phyloP scores from a whole-genome alignment of 768 basidiomycete species.

The Naganishia antarctica region DNA sequence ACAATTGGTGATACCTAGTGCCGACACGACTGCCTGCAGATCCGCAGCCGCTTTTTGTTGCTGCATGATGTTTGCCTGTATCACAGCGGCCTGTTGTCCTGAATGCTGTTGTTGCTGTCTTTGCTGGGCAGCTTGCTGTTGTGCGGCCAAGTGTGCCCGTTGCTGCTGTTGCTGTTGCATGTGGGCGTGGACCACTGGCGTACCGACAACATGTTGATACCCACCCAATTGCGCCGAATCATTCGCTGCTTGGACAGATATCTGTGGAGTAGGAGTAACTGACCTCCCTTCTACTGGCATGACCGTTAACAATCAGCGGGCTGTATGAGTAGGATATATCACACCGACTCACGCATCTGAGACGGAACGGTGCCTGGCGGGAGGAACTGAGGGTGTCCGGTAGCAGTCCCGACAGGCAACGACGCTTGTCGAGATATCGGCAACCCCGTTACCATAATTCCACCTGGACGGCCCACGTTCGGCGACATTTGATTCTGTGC shows the following conservation, averaged over 20 bases:
- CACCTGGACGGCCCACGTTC: not conserved
- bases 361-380: constrained; percentile 1
- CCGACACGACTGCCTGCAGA: not conserved
- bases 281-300: not conserved
- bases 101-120: not conserved
- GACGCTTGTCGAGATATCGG: too few species aligned
- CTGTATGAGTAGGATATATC: too few species aligned
- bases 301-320: too few species aligned
- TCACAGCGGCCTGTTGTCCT: not conserved
- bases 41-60: not conserved
- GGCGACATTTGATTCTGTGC: constrained; percentile 1
- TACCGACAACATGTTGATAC: too few species aligned
- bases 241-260: constrained; percentile 3
- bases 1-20: constrained; percentile 1
- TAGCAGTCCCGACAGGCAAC: not conserved
- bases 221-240: constrained; percentile 7
- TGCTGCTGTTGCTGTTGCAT: not conserved
- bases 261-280: constrained; percentile 3
- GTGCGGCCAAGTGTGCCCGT: constrained; percentile 10
- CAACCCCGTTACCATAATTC: too few species aligned
- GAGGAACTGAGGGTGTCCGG: not conserved
- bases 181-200: too few species aligned
- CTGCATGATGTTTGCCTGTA: not conserved
- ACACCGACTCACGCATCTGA: constrained; percentile 20
- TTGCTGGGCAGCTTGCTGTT: constrained; percentile 12